Base-by-base conservation (phyloP, 805 yeast genomes). In the Torulaspora indica region DNA sequence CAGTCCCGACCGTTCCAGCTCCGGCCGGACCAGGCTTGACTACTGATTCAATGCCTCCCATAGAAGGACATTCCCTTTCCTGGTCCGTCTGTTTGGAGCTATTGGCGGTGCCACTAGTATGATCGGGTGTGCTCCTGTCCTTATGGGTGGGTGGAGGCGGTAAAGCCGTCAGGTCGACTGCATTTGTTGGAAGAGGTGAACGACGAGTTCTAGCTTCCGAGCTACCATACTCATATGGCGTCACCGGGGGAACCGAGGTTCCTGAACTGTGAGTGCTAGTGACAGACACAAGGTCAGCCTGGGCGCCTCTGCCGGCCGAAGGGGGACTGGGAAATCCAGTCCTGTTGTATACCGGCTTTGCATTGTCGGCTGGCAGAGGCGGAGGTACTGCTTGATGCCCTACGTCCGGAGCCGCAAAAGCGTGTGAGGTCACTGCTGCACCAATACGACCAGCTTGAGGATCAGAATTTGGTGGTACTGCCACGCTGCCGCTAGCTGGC, bases 91-190 rank as follows among this genome's bases (percentile, higher is more conserved):
- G 45, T 25, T 12, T 25, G 10, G n/a, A 8, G 12, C 14, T 4
- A 10, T 24, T 8, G 7, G 15, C 6, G 14, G 37, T 13, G 25
- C 35, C n/a, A 9, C 24, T 29, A 9, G 24, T 13, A 14, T 24
- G n/a, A 7, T 39, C 29, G 3, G 35, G 41, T 5, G 48, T 38
- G 35, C 49, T 46, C 18, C 59, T 59, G 42, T 54, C 60, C 17
- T 47, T 55, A 42, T 58, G 67, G 5, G 53, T 48, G 5, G 67
- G 67, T 1, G 67, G 67, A 8, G 65, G 60, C 6, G 64, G 58
- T 15, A 62, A 33, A 7, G 39, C 28, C 4, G 47, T 27, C 1
- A 53, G 25, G 40, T 56, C 65, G 1, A 51, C 38, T n/a, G 38
- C 31, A 2, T 51, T 43, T 4, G 56, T 42, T 3, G 41, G 43